These are phyloP conservation scores for Tetraselmis chui DNA, from an alignment of 139 green algal genomes.

Conservation along the genomic window DNA sequence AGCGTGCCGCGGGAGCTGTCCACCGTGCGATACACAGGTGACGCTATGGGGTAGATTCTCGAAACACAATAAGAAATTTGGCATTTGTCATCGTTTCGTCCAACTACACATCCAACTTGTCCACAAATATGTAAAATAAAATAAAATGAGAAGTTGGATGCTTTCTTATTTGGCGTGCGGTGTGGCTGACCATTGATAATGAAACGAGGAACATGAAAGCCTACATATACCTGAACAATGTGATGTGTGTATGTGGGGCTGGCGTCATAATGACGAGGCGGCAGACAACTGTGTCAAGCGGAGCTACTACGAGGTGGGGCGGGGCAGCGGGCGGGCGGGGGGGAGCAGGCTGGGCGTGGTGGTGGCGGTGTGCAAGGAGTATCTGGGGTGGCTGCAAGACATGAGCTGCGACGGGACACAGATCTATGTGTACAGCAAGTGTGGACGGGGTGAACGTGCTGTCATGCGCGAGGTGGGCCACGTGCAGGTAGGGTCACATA, in stretches of 20 bases:
- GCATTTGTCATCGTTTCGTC: not conserved
- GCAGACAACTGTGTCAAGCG: not conserved
- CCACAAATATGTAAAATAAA: too few relatives aligned
- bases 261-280: too few relatives aligned
- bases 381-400: not conserved
- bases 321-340: too few relatives aligned
- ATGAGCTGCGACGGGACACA: not conserved
- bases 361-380: not conserved
- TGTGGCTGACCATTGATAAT: too few relatives aligned
- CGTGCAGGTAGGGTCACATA: not conserved
- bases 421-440: not conserved
- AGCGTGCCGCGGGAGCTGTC: not conserved
- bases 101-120: too few relatives aligned
- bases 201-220: too few relatives aligned
- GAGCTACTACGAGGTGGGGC: not conserved
- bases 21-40: not conserved
- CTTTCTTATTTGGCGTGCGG: too few relatives aligned
- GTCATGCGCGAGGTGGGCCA: not conserved
- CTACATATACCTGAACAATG: too few relatives aligned
- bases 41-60: not conserved
- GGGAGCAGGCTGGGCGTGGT: not conserved
- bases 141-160: too few relatives aligned
- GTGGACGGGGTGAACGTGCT: too few relatives aligned
- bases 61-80: not conserved
- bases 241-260: too few relatives aligned